These are phyloP conservation scores for Lasiodiplodia theobromae DNA, from an alignment of 2,329 filamentous ascomycete genomes.

Conservation along the genomic window DNA sequence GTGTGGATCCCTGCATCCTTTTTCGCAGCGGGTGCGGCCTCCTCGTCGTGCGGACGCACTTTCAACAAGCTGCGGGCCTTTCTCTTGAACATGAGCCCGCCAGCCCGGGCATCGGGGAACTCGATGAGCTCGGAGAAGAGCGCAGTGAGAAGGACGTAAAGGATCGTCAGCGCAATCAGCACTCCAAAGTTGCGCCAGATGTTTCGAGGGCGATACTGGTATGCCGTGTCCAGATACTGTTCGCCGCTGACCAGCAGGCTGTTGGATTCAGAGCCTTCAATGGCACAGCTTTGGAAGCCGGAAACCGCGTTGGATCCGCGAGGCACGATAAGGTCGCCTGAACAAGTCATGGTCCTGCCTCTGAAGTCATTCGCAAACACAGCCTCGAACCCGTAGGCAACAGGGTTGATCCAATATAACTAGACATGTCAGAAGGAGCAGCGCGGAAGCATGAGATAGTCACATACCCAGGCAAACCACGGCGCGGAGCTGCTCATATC, in stretches of 20 bases:
- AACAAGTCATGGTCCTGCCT: conserved; percentile 53
- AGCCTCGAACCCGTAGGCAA: conserved; percentile 31
- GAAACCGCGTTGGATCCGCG: conserved; percentile 64
- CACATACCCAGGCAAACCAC: too few species aligned
- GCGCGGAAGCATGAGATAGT: too few species aligned
- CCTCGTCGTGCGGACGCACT: too few species aligned
- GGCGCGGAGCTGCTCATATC: conserved; percentile 42
- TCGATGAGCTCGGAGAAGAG: conserved; percentile 60
- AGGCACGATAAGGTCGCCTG: conserved; percentile 32
- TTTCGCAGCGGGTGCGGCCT: too few species aligned
- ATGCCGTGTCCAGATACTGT: conserved; percentile 48
- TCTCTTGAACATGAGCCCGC: too few species aligned
- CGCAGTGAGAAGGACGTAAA: conserved; percentile 65
- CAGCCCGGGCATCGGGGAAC: neutral
- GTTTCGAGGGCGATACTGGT: too few species aligned
- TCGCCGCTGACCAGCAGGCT: conserved; percentile 28
- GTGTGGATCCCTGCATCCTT: too few species aligned
- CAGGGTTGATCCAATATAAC: conserved; percentile 55
- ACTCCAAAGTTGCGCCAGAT: conserved; percentile 42
- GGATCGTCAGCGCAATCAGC: conserved; percentile 56
- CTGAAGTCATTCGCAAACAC: conserved; percentile 31
- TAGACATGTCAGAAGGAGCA: conserved; percentile 50
- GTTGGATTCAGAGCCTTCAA: too few species aligned
- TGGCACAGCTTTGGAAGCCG: conserved; percentile 40
- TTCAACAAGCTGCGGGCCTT: too few species aligned